Conservation (phyloP, 2,329 filamentous ascomycete species). For the Fusarium luffae region DNA sequence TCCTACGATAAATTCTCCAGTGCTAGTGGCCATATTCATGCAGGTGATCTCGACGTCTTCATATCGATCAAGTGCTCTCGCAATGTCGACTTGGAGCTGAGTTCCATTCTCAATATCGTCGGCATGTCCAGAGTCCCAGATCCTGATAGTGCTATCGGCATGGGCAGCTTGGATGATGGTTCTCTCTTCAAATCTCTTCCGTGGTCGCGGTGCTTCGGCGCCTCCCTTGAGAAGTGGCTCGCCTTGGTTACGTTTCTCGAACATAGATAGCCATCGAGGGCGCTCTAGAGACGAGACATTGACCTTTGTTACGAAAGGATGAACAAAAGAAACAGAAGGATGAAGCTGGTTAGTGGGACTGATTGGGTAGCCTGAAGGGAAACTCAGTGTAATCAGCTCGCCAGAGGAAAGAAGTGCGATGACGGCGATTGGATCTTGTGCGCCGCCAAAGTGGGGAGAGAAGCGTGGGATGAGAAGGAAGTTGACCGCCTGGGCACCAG, state of each 20-base stretch:
- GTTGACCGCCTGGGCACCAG: constrained; percentile 79
- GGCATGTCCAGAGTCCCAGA: constrained; percentile 92
- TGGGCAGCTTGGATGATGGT: constrained; percentile 90
- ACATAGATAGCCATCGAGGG: constrained; percentile 87
- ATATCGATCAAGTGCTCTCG: constrained; percentile 81
- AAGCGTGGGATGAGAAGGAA: constrained; percentile 85
- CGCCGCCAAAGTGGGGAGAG: constrained; percentile 87
- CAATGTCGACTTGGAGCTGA: constrained; percentile 86
- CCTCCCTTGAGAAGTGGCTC: constrained; percentile 84
- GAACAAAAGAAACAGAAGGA: constrained; percentile 85
- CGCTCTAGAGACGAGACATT: constrained; percentile 80
- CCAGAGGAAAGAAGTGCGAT: constrained; percentile 84
- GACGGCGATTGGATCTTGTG: constrained; percentile 89
- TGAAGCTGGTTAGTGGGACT: constrained; percentile 93
- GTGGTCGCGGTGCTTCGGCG: constrained; percentile 73
- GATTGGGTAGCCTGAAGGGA: constrained; percentile 91
- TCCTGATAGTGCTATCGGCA: constrained; percentile 87
- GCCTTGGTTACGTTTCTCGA: constrained; percentile 83
- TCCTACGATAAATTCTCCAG: constrained; percentile 87
- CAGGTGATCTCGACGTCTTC: constrained; percentile 79
- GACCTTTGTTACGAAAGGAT: constrained; percentile 84
- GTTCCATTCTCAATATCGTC: constrained; percentile 92
- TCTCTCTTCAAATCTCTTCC: constrained; percentile 82
- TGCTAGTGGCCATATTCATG: constrained; percentile 83
- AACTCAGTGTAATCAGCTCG: constrained; percentile 88